Evolutionary conservation across 176 grass and related monocot genomes (phyloP), one percentile per base, ranked within the genome.

Genomic region (Carex myosuroides): DNA sequence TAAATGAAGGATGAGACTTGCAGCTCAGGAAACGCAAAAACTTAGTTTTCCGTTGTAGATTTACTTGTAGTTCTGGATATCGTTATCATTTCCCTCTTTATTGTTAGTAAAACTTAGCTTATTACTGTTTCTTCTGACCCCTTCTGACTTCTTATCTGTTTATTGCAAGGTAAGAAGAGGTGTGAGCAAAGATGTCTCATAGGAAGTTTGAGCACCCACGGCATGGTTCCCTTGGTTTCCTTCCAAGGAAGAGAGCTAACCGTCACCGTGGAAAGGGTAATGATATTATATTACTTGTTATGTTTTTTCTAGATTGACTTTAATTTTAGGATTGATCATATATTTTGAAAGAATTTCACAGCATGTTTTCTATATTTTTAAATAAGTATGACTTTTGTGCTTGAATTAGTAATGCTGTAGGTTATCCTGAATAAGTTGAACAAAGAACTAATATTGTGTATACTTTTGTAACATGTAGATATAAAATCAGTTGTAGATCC

Each of bases 151-250:
- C 11, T 9, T 16, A 33, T 78, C 5, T 32, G 3, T 81, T 12
- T 26, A 0, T 52, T 83, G 14, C 82, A 85, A 91, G 91, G 87
- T 74, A 85, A 76, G 85, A 90, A 74, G 72, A 87, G 32, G 73
- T 33, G 46, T 70, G 82, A 54, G 59, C 79, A 48, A 84, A 79
- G 89, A 97, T 97, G 94, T 97, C 94, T 55, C 94, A 97, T 85
- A 79, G 94, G 21, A 97, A 97, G 90, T 97, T 97, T 84, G 94
- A 97, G 89, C 94, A 97, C 86, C 94, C 94, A 37, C 92, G 94
- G 90, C 94, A 97, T 72, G 94, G 94, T 12, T 97, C 92, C 77
- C 92, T 97, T 70, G 94, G 94, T 59, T 97, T 97, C 84, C 90
- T 97, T 63, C 94, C 92, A 22, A 94, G 92, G 90, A 97, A 97